A percentile compares a stretch with the other conserved stretches of the same genome.
These are phyloP conservation scores for Garcia nutans DNA, from an alignment of 345 rosid species.

Conservation along the genomic window DNA sequence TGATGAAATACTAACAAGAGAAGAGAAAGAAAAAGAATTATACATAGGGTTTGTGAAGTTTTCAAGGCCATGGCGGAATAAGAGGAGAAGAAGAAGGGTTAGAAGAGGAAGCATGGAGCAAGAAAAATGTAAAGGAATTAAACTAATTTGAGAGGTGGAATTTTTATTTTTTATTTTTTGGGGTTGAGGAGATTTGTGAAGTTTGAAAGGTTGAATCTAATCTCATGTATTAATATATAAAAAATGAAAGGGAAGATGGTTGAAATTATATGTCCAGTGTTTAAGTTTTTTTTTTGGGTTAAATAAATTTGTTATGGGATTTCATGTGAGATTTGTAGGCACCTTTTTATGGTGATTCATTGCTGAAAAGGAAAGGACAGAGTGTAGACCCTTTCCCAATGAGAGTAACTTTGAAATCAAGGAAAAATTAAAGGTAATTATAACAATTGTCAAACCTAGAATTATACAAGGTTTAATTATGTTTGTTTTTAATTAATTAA, in stretches of 20 bases:
- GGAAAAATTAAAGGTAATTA: slow-evolving; percentile 33
- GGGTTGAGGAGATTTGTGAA: not conserved
- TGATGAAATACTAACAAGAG: slow-evolving; percentile 50
- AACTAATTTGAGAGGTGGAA: not conserved
- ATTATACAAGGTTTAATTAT: slow-evolving; percentile 40
- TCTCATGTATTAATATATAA: slow-evolving; percentile 11
- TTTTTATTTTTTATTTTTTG: not conserved
- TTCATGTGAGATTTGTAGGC: slow-evolving; percentile 31
- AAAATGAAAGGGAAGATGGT: slow-evolving; percentile 10
- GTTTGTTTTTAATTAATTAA: slow-evolving; percentile 16
- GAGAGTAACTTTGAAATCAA: slow-evolving; percentile 52
- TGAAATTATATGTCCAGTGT: slow-evolving; percentile 14
- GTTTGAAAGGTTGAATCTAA: slow-evolving; percentile 23
- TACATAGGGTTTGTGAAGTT: slow-evolving; percentile 35
- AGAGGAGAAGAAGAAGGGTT: slow-evolving; percentile 29
- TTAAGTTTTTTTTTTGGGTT: not conserved
- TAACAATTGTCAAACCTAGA: slow-evolving; percentile 34
- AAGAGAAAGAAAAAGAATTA: slow-evolving; percentile 56
- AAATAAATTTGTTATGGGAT: not conserved
- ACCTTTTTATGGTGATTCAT: slow-evolving; percentile 36
- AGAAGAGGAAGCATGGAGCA: slow-evolving; percentile 51
- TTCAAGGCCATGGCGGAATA: slow-evolving; percentile 49
- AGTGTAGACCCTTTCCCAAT: slow-evolving; percentile 44
- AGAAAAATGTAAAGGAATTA: slow-evolving; percentile 13
- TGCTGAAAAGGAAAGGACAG: slow-evolving; percentile 16